Evolutionary conservation across 257 asterid genomes (phyloP), one percentile per base, ranked within the genome.

Genomic region (Primulina tabacum): DNA sequence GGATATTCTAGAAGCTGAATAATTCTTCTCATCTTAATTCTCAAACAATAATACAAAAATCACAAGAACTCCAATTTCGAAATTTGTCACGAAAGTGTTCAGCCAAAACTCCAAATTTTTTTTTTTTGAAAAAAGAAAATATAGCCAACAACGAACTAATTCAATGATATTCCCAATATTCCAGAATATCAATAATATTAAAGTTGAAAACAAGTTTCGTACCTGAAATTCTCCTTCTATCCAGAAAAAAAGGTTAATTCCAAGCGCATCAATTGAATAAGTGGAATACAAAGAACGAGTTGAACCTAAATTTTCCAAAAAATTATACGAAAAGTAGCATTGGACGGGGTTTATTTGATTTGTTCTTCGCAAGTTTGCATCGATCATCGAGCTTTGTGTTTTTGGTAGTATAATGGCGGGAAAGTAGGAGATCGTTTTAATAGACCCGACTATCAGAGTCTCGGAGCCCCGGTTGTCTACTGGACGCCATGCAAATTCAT

Each of bases 181-280:
- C 24, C 80, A 60, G 38, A 26, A 63, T 64, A 58, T 50, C 10
- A 68, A 68, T 43, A 60, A 0, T 43, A 64, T n/a, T 17, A 5
- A 32, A 28, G 33, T 10, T 10, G 8, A 28, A 47, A 47, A 60
- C 21, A 60, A 73, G 26, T 35, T 29, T 3, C 56, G 14, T 60
- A 72, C 78, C 80, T 30, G 20, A 50, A 56, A 35, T 37, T 61
- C 78, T 37, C 62, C 62, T 30, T 33, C 47, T 65, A 11, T 40
- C 35, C 67, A 20, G 21, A 53, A 71, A n/a, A n/a, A 43, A 26
- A 30, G 4, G 34, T 8, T 28, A 62, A 67, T 59, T 71, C 35
- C 33, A 17, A 66, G 7, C 65, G 73, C 57, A 65, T 17, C 30
- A 70, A 53, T 74, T 58, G 63, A 64, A 60, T 29, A 12, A 16